Percentiles rank a stretch among this genome's conserved stretches.
These are phyloP conservation scores for Staphylotrichum tortipilum DNA, from an alignment of 495 filamentous ascomycete genomes.

Conservation along the genomic window DNA sequence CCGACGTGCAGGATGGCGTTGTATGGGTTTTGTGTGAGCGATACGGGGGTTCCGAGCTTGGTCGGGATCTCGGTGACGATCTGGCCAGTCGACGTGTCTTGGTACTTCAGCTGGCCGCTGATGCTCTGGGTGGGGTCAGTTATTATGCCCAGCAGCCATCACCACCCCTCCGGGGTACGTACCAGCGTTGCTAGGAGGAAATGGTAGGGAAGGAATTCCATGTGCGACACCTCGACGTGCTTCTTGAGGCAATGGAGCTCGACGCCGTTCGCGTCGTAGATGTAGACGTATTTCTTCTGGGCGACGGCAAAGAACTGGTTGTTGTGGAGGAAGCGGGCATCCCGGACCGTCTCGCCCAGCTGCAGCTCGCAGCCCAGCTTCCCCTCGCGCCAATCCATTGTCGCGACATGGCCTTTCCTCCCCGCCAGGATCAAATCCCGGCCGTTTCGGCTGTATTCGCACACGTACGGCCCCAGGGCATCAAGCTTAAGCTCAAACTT, in stretches of 20 bases:
- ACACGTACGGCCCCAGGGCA: conserved; percentile 73
- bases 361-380: conserved; percentile 87
- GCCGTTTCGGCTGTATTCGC: conserved; percentile 84
- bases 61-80: conserved; percentile 77
- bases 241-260: conserved; percentile 86
- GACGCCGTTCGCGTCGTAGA: conserved; percentile 82
- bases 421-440: conserved; percentile 76
- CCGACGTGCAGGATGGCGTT: conserved; percentile 89
- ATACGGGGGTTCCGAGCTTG: conserved; percentile 70
- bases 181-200: conserved; percentile 84
- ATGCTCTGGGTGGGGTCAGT: conserved; percentile 47
- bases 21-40: conserved; percentile 76
- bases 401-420: conserved; percentile 88
- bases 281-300: conserved; percentile 89
- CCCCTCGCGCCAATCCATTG: conserved; percentile 92
- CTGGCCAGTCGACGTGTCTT: conserved; percentile 87
- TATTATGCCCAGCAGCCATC: neutral
- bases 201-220: conserved; percentile 95
- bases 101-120: conserved; percentile 82
- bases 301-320: conserved; percentile 95
- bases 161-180: conserved; percentile 21
- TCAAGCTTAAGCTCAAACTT: conserved; percentile 82
- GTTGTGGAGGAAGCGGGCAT: conserved; percentile 90
- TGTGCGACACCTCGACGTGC: conserved; percentile 84
- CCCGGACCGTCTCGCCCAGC: conserved; percentile 77